Conservation (phyloP, 1,284 basidiomycete species). For the Apiotrichum mycotoxinovorans region DNA sequence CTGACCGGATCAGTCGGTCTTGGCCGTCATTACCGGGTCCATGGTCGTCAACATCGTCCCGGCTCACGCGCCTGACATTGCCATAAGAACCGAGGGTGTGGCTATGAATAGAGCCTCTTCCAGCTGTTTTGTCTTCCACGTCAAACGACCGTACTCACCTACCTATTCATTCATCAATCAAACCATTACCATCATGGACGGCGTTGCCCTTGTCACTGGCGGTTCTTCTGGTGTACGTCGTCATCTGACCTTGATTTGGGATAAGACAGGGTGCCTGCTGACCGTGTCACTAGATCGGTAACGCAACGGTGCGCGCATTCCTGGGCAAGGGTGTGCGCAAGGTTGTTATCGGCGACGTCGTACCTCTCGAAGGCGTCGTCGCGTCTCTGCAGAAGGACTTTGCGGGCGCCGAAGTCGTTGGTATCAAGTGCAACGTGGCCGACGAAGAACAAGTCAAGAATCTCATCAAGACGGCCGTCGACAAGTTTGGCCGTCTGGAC, state of each 20-base stretch:
- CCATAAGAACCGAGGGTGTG: too few relatives aligned
- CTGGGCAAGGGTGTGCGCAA: constrained; percentile 8
- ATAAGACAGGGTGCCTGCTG: too few relatives aligned
- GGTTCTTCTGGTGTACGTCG: constrained; percentile 25
- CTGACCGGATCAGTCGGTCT: too few relatives aligned
- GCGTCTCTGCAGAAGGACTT: background rate
- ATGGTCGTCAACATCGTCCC: too few relatives aligned
- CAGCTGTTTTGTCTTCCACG: too few relatives aligned
- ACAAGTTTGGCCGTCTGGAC: constrained; percentile 34
- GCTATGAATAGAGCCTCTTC: too few relatives aligned
- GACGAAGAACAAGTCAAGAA: constrained; percentile 13
- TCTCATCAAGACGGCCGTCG: constrained; percentile 4
- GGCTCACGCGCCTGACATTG: too few relatives aligned
- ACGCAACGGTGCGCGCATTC: constrained; percentile 11
- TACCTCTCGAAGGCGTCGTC: background rate
- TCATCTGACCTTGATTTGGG: background rate
- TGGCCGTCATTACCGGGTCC: too few relatives aligned
- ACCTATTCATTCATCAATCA: too few relatives aligned
- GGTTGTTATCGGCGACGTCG: constrained; percentile 4
- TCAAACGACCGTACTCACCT: too few relatives aligned
- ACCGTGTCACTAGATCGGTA: constrained; percentile 21
- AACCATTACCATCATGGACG: constrained; percentile 13
- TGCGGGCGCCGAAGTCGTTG: constrained; percentile 2
- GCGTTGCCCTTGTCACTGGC: constrained; percentile 26
- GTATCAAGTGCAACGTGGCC: constrained; percentile 14